Evolutionary conservation across 768 basidiomycete species (phyloP).

Genomic region (Kwoniella heveanensis): DNA sequence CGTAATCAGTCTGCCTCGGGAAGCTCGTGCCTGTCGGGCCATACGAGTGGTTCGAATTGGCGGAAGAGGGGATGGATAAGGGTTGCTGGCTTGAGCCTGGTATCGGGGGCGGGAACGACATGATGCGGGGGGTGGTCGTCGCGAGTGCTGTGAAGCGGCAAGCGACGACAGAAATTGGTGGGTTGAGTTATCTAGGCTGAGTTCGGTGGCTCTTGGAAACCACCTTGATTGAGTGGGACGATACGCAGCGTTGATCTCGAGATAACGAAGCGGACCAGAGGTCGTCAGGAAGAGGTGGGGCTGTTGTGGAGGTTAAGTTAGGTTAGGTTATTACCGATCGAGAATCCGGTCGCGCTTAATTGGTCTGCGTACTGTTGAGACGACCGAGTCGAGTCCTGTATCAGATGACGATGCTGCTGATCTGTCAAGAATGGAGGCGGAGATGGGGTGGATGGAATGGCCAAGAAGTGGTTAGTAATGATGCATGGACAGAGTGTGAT

Average conservation of each 20-base stretch:
- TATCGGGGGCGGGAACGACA: constrained; percentile 12
- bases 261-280: too few relatives aligned
- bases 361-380: too few relatives aligned
- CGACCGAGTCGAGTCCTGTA: too few relatives aligned
- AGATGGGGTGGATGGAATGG: too few relatives aligned
- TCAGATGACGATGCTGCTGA: too few relatives aligned
- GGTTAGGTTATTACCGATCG: background rate
- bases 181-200: background rate
- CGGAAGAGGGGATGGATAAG: constrained; percentile 21
- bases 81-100: constrained; percentile 22
- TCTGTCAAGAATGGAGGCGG: too few relatives aligned
- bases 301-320: constrained; percentile 2
- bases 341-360: too few relatives aligned
- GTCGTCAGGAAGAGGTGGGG: background rate
- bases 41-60: constrained; percentile 12
- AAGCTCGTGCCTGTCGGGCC: constrained; percentile 19
- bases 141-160: background rate
- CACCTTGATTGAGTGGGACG: background rate
- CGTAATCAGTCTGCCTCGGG: constrained; percentile 19
- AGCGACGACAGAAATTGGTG: background rate
- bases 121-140: constrained; percentile 2
- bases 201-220: background rate
- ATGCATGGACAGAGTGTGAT: background rate
- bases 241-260: too few relatives aligned
- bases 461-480: background rate